These are phyloP conservation scores for Cordyceps tenuipes DNA, from an alignment of 2,329 filamentous ascomycete genomes.

Conservation along the genomic window DNA sequence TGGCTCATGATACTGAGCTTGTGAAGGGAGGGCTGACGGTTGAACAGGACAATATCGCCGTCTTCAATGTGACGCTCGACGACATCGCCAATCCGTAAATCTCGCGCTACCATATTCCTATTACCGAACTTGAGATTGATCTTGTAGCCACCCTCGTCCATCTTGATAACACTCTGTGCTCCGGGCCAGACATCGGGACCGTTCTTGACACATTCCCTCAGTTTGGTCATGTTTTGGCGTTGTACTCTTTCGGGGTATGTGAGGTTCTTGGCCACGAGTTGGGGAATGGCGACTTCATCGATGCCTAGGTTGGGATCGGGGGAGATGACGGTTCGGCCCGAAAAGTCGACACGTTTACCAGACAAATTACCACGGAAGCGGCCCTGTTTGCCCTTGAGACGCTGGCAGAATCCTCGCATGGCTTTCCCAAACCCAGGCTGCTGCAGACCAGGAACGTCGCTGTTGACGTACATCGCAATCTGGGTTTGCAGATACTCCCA, in stretches of 20 bases:
- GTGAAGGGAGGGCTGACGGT: constrained; percentile 93
- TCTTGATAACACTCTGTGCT: constrained; percentile 72
- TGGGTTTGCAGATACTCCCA: constrained; percentile 97
- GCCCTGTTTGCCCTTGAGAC: constrained; percentile 93
- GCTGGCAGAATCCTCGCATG: constrained; percentile 88
- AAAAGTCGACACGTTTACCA: constrained; percentile 98
- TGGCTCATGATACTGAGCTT: constrained; percentile 98
- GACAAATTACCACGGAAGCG: constrained; percentile 95
- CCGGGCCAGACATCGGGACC: constrained; percentile 78
- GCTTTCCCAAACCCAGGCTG: constrained; percentile 80
- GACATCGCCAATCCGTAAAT: constrained; percentile 73
- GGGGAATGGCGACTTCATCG: constrained; percentile 86
- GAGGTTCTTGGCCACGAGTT: constrained; percentile 88
- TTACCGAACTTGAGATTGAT: constrained; percentile 69
- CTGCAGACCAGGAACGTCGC: constrained; percentile 85
- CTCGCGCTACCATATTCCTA: constrained; percentile 59
- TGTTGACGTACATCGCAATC: constrained; percentile 97
- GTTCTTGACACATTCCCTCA: constrained; percentile 64
- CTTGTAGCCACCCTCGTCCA: constrained; percentile 59
- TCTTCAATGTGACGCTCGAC: constrained; percentile 95
- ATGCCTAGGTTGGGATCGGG: constrained; percentile 92
- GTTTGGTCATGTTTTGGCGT: constrained; percentile 74
- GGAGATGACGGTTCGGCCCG: constrained; percentile 92
- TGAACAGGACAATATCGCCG: constrained; percentile 93
- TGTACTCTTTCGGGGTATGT: constrained; percentile 90